phyloP scores from a whole-genome alignment of 192 early-diverging fungal genomes.

The Geranomyces variabilis region DNA sequence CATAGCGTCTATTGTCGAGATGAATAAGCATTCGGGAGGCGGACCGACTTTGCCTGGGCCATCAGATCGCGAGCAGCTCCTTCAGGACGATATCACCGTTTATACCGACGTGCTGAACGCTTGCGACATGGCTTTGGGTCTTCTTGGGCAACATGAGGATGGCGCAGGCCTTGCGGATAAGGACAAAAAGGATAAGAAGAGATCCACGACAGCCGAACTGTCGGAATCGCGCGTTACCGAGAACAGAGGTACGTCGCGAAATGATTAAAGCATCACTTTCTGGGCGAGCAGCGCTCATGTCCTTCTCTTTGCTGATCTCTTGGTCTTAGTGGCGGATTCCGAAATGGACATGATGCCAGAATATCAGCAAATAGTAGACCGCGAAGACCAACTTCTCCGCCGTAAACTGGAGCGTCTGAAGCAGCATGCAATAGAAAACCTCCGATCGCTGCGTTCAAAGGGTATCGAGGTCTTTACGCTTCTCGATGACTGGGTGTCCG shows the following conservation, averaged over 20 bases:
- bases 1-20: slow-evolving; percentile 32
- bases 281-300: not conserved
- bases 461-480: slow-evolving; percentile 57
- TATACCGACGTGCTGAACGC: slow-evolving; percentile 50
- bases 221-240: slow-evolving; percentile 36
- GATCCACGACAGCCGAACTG: slow-evolving; percentile 2
- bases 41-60: not conserved
- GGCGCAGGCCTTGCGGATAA: slow-evolving; percentile 37
- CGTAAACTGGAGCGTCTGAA: slow-evolving; percentile 50
- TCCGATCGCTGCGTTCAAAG: slow-evolving; percentile 46
- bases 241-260: slow-evolving; percentile 34
- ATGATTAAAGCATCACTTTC: not conserved
- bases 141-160: slow-evolving; percentile 42
- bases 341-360: slow-evolving; percentile 52
- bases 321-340: slow-evolving; percentile 42
- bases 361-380: slow-evolving; percentile 49
- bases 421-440: slow-evolving; percentile 41
- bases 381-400: slow-evolving; percentile 52
- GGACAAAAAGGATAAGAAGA: slow-evolving; percentile 56
- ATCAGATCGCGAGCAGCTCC: slow-evolving; percentile 28
- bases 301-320: not conserved
- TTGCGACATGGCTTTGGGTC: slow-evolving; percentile 36
- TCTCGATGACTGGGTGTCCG: slow-evolving; percentile 60
- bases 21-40: slow-evolving; percentile 3
- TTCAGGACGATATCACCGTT: slow-evolving; percentile 37